These are phyloP conservation scores for Polygonum aviculare DNA, from an alignment of 148 eudicot genomes.

Conservation along the genomic window DNA sequence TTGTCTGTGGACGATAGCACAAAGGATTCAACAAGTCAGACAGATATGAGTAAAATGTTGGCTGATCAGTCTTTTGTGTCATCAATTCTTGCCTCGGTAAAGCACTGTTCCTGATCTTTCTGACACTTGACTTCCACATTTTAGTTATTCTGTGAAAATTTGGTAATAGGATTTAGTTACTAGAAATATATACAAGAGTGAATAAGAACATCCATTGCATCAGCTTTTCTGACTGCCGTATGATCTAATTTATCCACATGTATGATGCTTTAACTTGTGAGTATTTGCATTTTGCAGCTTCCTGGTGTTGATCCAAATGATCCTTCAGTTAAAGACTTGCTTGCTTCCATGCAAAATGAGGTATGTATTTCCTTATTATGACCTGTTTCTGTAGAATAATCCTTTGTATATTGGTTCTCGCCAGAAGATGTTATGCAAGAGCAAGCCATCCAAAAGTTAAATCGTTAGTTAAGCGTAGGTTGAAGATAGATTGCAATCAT, in stretches of 20 bases:
- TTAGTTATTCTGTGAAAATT: background rate
- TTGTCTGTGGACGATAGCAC: conserved; percentile 64
- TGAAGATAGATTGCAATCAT: background rate
- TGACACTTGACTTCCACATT: background rate
- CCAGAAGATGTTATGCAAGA: background rate
- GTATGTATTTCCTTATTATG: conserved; percentile 31
- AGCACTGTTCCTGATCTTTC: background rate
- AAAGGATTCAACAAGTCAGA: conserved; percentile 48
- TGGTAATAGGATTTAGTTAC: background rate
- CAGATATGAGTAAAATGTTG: conserved; percentile 71
- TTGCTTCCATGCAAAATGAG: conserved; percentile 93
- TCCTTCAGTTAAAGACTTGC: conserved; percentile 72
- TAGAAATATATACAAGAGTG: background rate
- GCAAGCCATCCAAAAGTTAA: background rate
- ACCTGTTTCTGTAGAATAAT: background rate
- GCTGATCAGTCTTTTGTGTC: conserved; percentile 81
- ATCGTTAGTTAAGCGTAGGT: background rate
- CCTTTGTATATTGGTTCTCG: background rate
- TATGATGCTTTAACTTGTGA: background rate
- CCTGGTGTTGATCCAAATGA: conserved; percentile 99
- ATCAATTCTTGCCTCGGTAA: conserved; percentile 73
- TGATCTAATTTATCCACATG: background rate
- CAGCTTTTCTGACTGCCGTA: background rate
- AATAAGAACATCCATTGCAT: background rate
- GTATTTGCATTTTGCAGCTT: conserved; percentile 38